phyloP scores from a whole-genome alignment of 495 filamentous ascomycete genomes.

The Podospora pseudopauciseta region DNA sequence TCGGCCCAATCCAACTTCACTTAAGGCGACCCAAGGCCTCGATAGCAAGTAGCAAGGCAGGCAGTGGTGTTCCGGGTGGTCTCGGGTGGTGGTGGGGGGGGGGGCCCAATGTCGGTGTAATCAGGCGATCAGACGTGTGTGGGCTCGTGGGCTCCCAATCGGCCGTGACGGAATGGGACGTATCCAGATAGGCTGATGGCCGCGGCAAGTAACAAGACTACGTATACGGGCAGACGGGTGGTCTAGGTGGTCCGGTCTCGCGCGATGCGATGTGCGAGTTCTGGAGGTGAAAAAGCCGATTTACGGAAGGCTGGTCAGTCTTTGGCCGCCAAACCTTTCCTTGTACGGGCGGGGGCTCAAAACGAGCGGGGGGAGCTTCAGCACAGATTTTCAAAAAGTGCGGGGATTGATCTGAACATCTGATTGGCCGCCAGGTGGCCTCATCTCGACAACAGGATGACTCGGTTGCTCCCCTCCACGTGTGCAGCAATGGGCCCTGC shows the following conservation, averaged over 20 bases:
- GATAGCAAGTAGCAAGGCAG: slow-evolving; percentile 4
- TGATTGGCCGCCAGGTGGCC: neutral
- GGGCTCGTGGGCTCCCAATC: slow-evolving; percentile 24
- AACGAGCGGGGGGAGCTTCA: slow-evolving; percentile 9
- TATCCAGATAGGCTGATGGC: slow-evolving; percentile 27
- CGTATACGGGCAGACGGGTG: neutral
- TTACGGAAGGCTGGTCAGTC: slow-evolving; percentile 27
- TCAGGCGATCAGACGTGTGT: slow-evolving; percentile 12
- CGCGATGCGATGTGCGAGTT: slow-evolving; percentile 29
- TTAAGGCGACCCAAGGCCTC: slow-evolving; percentile 8
- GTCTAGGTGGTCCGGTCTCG: slow-evolving; percentile 35
- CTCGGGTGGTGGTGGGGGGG: slow-evolving; percentile 3
- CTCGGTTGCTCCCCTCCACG: neutral
- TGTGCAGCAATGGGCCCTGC: slow-evolving; percentile 5
- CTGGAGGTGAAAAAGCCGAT: slow-evolving; percentile 33
- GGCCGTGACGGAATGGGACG: slow-evolving; percentile 28
- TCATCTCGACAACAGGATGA: neutral
- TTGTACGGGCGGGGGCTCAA: slow-evolving; percentile 4
- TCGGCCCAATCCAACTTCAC: neutral
- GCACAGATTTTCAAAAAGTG: slow-evolving; percentile 2
- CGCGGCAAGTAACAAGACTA: slow-evolving; percentile 22
- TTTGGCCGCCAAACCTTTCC: slow-evolving; percentile 9
- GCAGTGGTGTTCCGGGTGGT: neutral
- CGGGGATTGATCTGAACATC: neutral
- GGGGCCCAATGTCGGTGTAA: slow-evolving; percentile 13